Percentiles rank a stretch among this genome's conserved stretches.
Evolutionary conservation across 345 rosid species (phyloP).

Genomic region (Trapa bicornis): DNA sequence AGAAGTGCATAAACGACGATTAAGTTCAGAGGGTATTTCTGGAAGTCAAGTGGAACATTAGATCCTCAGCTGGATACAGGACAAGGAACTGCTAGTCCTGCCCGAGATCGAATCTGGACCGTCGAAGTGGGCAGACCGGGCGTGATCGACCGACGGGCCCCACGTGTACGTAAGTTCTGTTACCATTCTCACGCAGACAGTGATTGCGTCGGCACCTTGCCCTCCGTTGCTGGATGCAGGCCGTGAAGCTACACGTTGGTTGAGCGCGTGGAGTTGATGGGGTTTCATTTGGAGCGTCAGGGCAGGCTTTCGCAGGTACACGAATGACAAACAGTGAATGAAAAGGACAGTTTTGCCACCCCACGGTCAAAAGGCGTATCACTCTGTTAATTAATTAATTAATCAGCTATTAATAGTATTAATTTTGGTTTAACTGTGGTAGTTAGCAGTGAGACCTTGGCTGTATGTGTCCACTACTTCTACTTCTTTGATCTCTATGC

Average conservation of each 20-base stretch:
- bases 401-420: neutral
- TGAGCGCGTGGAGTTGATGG: neutral
- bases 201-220: neutral
- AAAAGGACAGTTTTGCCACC: conserved; percentile 15
- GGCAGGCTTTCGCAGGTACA: conserved; percentile 12
- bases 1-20: too few species aligned
- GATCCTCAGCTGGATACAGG: neutral
- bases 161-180: neutral
- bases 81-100: neutral
- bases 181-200: neutral
- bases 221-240: neutral
- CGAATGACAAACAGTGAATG: conserved; percentile 10
- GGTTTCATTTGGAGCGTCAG: neutral
- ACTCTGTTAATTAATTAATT: conserved; percentile 7
- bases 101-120: neutral
- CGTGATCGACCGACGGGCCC: neutral
- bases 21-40: neutral
- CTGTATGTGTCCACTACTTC: conserved; percentile 27
- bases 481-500: neutral
- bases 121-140: neutral
- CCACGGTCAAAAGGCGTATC: too few species aligned
- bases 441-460: conserved; percentile 10
- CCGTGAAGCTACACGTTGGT: neutral
- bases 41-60: neutral
- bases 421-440: too few species aligned